Evolutionary conservation across 78 protist genomes (phyloP).

Genomic region (Dictyostelium firmibasis): DNA sequence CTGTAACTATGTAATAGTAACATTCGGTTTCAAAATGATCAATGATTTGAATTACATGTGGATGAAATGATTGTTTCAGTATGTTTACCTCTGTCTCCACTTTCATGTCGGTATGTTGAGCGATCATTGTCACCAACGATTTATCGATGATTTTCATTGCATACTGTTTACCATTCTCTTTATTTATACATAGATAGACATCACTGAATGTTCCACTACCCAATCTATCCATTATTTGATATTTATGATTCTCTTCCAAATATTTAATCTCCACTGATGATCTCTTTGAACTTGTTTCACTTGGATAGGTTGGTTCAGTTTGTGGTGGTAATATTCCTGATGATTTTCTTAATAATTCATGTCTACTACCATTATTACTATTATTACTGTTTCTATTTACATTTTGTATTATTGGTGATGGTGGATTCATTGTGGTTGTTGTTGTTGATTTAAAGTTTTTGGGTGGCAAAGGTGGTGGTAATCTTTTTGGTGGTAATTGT

Average conservation of each 20-base stretch:
- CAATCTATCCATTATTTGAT: slow-evolving; percentile 26
- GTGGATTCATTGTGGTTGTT: slow-evolving; percentile 28
- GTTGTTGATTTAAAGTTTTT: slow-evolving; percentile 14
- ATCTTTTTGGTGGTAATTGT: neutral
- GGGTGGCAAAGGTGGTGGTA: slow-evolving; percentile 72
- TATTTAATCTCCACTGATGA: slow-evolving; percentile 47
- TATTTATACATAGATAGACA: slow-evolving; percentile 61
- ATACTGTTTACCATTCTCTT: slow-evolving; percentile 37
- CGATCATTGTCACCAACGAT: slow-evolving; percentile 70
- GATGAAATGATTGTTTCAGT: slow-evolving; percentile 43
- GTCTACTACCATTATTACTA: slow-evolving; percentile 1
- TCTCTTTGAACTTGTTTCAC: slow-evolving; percentile 15
- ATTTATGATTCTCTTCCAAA: slow-evolving; percentile 31
- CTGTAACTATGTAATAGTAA: slow-evolving; percentile 66
- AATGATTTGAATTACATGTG: slow-evolving; percentile 43
- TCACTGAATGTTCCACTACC: slow-evolving; percentile 84
- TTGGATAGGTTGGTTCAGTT: slow-evolving; percentile 25
- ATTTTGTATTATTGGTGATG: slow-evolving; percentile 21
- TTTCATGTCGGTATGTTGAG: slow-evolving; percentile 72
- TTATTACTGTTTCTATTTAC: neutral
- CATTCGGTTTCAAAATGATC: slow-evolving; percentile 77
- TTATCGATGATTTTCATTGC: slow-evolving; percentile 85
- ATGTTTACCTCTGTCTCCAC: slow-evolving; percentile 56
- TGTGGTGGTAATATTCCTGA: neutral
- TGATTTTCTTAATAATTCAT: neutral